These are phyloP conservation scores for Syncephalastrum monosporum DNA, from an alignment of 371 early-diverging fungal species.

Conservation along the genomic window DNA sequence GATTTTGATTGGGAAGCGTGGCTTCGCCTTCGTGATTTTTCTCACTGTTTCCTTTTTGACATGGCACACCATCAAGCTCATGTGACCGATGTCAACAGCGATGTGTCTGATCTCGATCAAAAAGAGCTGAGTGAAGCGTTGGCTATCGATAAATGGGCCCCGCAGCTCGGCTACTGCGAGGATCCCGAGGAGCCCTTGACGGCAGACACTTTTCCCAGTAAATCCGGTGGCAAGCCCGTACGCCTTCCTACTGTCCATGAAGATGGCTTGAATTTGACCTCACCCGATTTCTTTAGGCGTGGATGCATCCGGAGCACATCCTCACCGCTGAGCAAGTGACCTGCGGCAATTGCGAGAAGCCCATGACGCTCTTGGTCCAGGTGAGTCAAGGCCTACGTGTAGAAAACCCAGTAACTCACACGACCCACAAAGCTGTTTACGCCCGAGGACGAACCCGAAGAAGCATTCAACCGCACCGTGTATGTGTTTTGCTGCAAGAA, in stretches of 20 bases:
- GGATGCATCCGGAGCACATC: slow-evolving; percentile 81
- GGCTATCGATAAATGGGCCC: slow-evolving; percentile 31
- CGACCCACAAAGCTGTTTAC: slow-evolving; percentile 74
- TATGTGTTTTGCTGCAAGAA: slow-evolving; percentile 91
- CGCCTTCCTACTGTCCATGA: slow-evolving; percentile 5
- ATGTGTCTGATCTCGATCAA: slow-evolving; percentile 35
- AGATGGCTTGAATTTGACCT: slow-evolving; percentile 1
- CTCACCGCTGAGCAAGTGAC: slow-evolving; percentile 57
- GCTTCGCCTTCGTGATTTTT: no score
- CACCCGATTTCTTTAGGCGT: slow-evolving; percentile 49
- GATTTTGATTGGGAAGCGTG: no score
- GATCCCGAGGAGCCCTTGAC: slow-evolving; percentile 60
- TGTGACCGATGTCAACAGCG: slow-evolving; percentile 26
- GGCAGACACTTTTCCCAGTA: slow-evolving; percentile 77
- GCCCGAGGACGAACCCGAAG: slow-evolving; percentile 84
- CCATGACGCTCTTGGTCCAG: slow-evolving; percentile 85
- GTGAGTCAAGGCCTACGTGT: slow-evolving; percentile 35
- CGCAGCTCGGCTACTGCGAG: slow-evolving; percentile 80
- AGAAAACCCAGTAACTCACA: neutral
- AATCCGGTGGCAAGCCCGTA: slow-evolving; percentile 89
- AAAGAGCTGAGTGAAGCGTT: slow-evolving; percentile 30
- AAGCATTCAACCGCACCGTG: slow-evolving; percentile 88
- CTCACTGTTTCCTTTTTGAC: no score
- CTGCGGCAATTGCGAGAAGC: slow-evolving; percentile 80
- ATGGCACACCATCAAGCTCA: no score